Evolutionary conservation across 345 rosid species (phyloP), one percentile per base, ranked within the genome.

Genomic region (Hevea brasiliensis): DNA sequence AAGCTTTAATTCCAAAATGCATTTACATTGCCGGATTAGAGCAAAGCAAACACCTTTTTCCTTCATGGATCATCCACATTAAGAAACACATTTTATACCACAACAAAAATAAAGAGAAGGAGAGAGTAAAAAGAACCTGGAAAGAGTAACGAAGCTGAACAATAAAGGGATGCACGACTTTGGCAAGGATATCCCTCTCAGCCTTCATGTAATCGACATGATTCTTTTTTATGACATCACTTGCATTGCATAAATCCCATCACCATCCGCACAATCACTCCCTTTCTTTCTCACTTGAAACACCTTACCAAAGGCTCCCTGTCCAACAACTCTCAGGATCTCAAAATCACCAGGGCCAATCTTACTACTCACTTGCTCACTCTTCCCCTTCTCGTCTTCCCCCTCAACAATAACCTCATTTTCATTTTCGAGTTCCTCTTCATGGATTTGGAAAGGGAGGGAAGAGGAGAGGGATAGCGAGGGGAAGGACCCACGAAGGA

Each of bases 151-250:
- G 85, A 62, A 89, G 92, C 68, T 80, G 94, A 65, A 89, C 94
- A 45, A 90, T 81, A 54, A 86, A 88, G 32, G 94, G 94, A 77
- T 90, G 92, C 66, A 79, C 67, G 41, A 90, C 86, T 83, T 88
- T 88, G 50, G 89, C 85, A 53, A 90, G 94, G 70, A 90, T 88
- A 77, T 90, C 89, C 76, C 90, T 78, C 81, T 88, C 94, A 32
- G 94, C 92, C 67, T 79, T 90, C 92, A 88, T 90, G 77, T 90
- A 90, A 72, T 88, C 94, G 3, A 88, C 88, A 77, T 90, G 94
- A 65, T 88, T 88, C 85, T 88, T 89, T 80, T 81, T 88, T 18
- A 89, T 88, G 20, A 89, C 94, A 90, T 90, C 55, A 90, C 94
- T 80, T 90, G 88, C 90, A 90, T 90, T 1, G 92, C 92, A 73